phyloP scores from a whole-genome alignment of 2,329 filamentous ascomycete genomes.

The Diaporthe humulicola region DNA sequence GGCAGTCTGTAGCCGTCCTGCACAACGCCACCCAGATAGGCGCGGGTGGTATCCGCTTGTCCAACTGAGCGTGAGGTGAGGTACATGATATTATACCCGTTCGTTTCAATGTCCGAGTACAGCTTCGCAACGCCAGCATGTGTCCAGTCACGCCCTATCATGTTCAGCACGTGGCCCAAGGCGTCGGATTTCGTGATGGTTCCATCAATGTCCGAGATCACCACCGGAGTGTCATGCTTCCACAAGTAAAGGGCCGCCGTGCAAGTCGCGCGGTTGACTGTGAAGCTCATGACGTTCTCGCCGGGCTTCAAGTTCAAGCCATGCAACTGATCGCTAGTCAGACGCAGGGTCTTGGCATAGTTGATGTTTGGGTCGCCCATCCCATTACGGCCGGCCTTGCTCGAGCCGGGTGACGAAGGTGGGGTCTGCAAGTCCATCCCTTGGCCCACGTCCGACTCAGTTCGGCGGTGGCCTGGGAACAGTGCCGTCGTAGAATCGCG shows the following conservation, averaged over 20 bases:
- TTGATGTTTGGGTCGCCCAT: conserved; percentile 79
- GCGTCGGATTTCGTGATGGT: conserved; percentile 99
- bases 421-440: conserved; percentile 69
- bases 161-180: conserved; percentile 92
- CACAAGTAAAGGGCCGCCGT: conserved; percentile 94
- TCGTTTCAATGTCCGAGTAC: conserved; percentile 93
- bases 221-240: conserved; percentile 90
- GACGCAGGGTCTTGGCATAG: conserved; percentile 94
- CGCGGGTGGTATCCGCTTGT: conserved; percentile 89
- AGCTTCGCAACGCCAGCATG: conserved; percentile 96
- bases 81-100: conserved; percentile 99
- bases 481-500: conserved; percentile 58
- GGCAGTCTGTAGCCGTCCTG: conserved; percentile 91
- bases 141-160: conserved; percentile 98
- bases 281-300: conserved; percentile 96
- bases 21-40: conserved; percentile 89
- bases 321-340: conserved; percentile 97
- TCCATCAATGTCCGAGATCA: conserved; percentile 98
- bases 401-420: conserved; percentile 78
- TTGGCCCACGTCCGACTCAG: conserved; percentile 75
- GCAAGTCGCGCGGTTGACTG: conserved; percentile 94
- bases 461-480: conserved; percentile 67
- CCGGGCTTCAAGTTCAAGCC: conserved; percentile 84
- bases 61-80: conserved; percentile 94
- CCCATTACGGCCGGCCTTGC: conserved; percentile 54